phyloP scores from a whole-genome alignment of 371 early-diverging fungal species.

The Chytridium lagenaria region DNA sequence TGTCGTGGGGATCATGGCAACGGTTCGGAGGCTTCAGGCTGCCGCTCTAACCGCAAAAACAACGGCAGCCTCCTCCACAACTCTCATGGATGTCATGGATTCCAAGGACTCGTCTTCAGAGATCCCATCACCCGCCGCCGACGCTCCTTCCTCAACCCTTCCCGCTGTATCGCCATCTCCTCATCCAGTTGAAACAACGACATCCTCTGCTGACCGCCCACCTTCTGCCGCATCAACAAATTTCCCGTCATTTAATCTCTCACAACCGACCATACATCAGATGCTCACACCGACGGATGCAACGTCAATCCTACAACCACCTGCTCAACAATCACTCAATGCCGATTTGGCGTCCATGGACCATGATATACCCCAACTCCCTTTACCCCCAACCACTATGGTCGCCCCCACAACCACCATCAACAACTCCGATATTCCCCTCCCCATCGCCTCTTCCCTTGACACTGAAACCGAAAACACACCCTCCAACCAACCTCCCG shows the following conservation, averaged over 20 bases:
- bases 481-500: no score
- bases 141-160: not conserved
- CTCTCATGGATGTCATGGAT: not conserved
- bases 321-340: no score
- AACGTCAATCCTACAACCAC: not conserved
- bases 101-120: no score
- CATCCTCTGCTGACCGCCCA: not conserved
- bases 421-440: not conserved
- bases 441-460: no score
- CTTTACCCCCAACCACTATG: not conserved
- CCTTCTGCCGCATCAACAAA: not conserved
- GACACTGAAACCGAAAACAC: no score
- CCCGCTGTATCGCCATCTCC: not conserved
- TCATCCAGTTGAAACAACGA: not conserved
- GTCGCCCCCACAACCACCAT: not conserved
- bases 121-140: not conserved
- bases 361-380: no score
- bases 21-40: slow-evolving; percentile 22
- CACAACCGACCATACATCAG: slow-evolving; percentile 1
- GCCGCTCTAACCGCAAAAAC: not conserved
- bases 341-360: no score
- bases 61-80: not conserved
- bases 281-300: not conserved
- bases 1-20: slow-evolving; percentile 33
- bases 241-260: not conserved